These are phyloP conservation scores for Tetragonia tetragonoides DNA, from an alignment of 148 eudicot genomes.

Conservation along the genomic window DNA sequence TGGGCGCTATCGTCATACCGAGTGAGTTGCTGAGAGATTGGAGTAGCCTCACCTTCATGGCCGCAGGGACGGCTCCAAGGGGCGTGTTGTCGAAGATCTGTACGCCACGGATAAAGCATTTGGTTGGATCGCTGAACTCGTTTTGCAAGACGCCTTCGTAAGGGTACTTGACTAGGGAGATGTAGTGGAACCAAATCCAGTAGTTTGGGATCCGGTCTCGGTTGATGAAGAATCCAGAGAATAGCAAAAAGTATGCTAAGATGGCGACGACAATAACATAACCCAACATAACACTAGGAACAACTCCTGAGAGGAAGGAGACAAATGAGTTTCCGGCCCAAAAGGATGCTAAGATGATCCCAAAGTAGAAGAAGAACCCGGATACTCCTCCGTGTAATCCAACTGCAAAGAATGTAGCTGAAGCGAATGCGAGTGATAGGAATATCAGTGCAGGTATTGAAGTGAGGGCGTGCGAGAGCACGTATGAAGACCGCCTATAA, in stretches of 20 bases:
- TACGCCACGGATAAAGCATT: constrained; percentile 65
- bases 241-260: constrained; percentile 69
- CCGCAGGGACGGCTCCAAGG: constrained; percentile 39
- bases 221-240: constrained; percentile 83
- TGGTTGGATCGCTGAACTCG: constrained; percentile 55
- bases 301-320: constrained; percentile 76
- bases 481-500: constrained; percentile 69
- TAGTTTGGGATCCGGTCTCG: constrained; percentile 68
- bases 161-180: constrained; percentile 78
- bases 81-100: constrained; percentile 83
- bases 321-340: constrained; percentile 94
- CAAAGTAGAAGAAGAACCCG: constrained; percentile 64
- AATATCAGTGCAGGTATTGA: constrained; percentile 49
- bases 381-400: constrained; percentile 64
- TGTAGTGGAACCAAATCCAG: constrained; percentile 95
- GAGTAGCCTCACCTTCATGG: constrained; percentile 56
- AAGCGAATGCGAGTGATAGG: constrained; percentile 55
- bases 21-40: constrained; percentile 44
- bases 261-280: constrained; percentile 78
- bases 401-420: constrained; percentile 70
- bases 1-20: constrained; percentile 59
- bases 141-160: constrained; percentile 76
- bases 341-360: constrained; percentile 64
- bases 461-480: constrained; percentile 59
- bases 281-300: constrained; percentile 79